These are phyloP conservation scores for Pugionium dolabratum DNA, from an alignment of 345 rosid genomes.

Conservation along the genomic window DNA sequence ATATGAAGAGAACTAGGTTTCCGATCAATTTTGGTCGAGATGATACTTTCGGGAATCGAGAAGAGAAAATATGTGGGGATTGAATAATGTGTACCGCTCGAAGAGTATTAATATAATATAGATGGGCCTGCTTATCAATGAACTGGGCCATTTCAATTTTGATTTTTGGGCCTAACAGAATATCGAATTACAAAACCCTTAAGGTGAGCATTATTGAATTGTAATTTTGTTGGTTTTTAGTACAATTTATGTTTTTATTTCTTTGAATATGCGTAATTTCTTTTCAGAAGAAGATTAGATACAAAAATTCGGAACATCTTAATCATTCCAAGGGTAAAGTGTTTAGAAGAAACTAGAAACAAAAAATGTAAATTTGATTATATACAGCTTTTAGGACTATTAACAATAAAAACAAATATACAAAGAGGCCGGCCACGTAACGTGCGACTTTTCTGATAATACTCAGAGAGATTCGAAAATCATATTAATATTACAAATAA, in stretches of 20 bases:
- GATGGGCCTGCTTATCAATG: slow-evolving; percentile 17
- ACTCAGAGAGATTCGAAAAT: slow-evolving; percentile 32
- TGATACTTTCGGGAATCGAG: not conserved
- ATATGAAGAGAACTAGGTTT: slow-evolving; percentile 16
- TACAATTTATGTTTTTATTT: not conserved
- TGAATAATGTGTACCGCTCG: too few relatives aligned
- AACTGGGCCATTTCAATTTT: not conserved
- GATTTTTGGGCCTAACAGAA: not conserved
- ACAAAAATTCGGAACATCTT: not conserved
- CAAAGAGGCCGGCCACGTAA: slow-evolving; percentile 35
- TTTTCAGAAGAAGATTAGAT: not conserved
- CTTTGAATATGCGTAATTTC: not conserved
- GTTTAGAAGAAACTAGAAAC: not conserved
- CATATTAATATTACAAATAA: slow-evolving; percentile 21
- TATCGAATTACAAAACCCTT: not conserved
- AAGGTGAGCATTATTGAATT: not conserved
- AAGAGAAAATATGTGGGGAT: not conserved
- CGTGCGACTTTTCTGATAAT: slow-evolving; percentile 34
- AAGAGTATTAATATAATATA: rapidly evolving
- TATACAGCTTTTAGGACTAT: slow-evolving; percentile 3
- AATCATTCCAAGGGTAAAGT: slow-evolving; percentile 2
- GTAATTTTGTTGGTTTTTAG: not conserved
- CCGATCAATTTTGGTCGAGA: slow-evolving; percentile 33
- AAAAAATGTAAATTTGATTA: slow-evolving; percentile 16
- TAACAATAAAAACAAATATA: slow-evolving; percentile 5